Base-by-base conservation (phyloP, 1,284 basidiomycete species). In the Rhodotorula sp. region DNA sequence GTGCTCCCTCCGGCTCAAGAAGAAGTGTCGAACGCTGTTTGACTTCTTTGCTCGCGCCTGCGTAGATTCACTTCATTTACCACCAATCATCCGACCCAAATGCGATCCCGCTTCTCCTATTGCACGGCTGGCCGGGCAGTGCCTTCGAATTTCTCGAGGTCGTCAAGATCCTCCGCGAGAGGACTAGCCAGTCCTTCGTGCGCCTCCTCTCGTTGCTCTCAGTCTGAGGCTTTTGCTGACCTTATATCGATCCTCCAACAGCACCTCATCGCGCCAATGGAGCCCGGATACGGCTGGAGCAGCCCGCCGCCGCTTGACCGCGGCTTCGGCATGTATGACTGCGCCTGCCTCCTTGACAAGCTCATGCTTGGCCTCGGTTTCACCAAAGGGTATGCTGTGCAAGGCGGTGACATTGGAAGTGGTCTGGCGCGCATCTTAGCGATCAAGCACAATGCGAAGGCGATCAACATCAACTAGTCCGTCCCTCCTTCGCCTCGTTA, bases 311-410 rank as follows among this genome's bases (percentile, higher is more conserved):
- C 81, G 0, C 64, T 78, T 2, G 80, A 82, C 62, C 50, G 67
- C 10, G 77, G 80, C 0, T 82, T 82, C 59, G 68, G 71, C 8
- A 77, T 77, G 46, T 66, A 71, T 42, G 79, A 81, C 58, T 74
- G 78, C 41, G 79, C 80, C 0, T 65, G 71, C 14, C 63, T 82
- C 16, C 77, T 81, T 45, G 74, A 83, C 67, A 62, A 61, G 41
- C 72, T 83, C 17, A 81, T 83, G 80, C 48, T 59, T 10, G 82
- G 82, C 0, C 75, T 83, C 8, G 82, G 82, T 0, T 82, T 80
- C 64, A 69, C 70, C 1, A 27, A 19, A 5, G 77, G 77, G 4
- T 83, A 83, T 62, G 78, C 80, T 5, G 81, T 79, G 81, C 66
- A 75, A 61, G 74, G 74, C 5, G 74, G 74, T 13, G 74, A 76